Conservation (phyloP, 2,329 filamentous ascomycete genomes). For the Penicillium freii region DNA sequence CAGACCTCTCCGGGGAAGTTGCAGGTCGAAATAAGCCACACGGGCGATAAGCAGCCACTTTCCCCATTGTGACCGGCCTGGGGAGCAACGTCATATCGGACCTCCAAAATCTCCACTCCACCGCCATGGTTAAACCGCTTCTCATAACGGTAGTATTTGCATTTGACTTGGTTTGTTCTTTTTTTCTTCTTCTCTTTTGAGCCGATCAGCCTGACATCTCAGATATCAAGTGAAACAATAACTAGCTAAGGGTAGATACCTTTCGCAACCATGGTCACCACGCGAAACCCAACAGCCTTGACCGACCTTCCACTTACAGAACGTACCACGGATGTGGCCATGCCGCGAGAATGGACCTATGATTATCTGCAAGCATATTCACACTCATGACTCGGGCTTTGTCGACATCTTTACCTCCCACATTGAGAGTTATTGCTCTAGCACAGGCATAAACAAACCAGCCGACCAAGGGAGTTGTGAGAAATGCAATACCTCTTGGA, state of each 20-base stretch:
- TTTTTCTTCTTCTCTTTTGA: too few relatives aligned
- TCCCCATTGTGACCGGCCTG: neutral
- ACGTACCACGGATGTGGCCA: neutral
- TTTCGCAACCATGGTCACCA: too few relatives aligned
- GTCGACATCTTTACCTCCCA: neutral
- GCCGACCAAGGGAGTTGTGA: neutral
- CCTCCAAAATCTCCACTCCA: neutral
- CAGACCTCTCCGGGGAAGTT: neutral
- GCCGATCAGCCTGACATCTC: too few relatives aligned
- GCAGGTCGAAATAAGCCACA: neutral
- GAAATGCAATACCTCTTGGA: neutral
- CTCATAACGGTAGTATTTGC: too few relatives aligned
- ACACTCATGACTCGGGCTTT: neutral
- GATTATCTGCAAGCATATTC: neutral
- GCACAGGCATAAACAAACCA: neutral
- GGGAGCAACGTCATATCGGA: neutral
- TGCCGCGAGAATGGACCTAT: neutral
- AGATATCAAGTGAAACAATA: too few relatives aligned
- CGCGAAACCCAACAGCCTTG: too few relatives aligned
- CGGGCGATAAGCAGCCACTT: slow-evolving; percentile 4
- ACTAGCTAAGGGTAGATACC: too few relatives aligned
- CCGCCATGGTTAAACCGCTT: neutral
- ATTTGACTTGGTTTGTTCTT: too few relatives aligned
- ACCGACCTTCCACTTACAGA: neutral
- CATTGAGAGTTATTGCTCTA: neutral